A percentile compares a stretch with the other conserved stretches of the same genome.
phyloP scores from a whole-genome alignment of 805 yeast genomes.

The Ogataea degrootiae region DNA sequence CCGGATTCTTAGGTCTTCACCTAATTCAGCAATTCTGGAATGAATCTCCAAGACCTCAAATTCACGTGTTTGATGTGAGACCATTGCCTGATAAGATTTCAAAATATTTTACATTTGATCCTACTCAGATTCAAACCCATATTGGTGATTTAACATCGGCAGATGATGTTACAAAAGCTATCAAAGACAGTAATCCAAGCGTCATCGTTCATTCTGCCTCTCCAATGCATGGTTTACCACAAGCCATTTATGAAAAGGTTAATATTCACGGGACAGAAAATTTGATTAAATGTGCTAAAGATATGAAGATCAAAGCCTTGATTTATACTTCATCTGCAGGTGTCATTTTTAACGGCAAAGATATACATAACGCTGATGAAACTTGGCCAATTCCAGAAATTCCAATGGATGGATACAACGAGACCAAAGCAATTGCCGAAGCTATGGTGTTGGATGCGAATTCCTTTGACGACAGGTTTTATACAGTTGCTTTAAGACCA shows the following conservation, averaged over 20 bases:
- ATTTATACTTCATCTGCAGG: slow-evolving; percentile 98
- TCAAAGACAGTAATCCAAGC: slow-evolving; percentile 52
- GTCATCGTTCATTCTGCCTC: slow-evolving; percentile 95
- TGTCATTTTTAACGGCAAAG: slow-evolving; percentile 94
- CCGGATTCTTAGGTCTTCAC: slow-evolving; percentile 93
- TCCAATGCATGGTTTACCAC: slow-evolving; percentile 87
- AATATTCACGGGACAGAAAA: slow-evolving; percentile 86
- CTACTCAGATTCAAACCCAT: slow-evolving; percentile 51
- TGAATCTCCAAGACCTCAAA: slow-evolving; percentile 58
- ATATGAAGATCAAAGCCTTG: slow-evolving; percentile 50
- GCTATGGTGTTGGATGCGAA: slow-evolving; percentile 72
- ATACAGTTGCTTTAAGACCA: slow-evolving; percentile 87
- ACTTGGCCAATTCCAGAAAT: slow-evolving; percentile 85
- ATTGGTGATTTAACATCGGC: slow-evolving; percentile 82
- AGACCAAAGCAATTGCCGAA: slow-evolving; percentile 92
- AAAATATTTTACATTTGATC: slow-evolving; percentile 68
- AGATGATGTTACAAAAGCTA: slow-evolving; percentile 62
- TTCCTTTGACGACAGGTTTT: slow-evolving; percentile 46
- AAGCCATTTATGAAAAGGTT: slow-evolving; percentile 79
- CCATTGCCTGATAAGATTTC: slow-evolving; percentile 75
- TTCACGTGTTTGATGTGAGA: slow-evolving; percentile 88
- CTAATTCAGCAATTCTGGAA: slow-evolving; percentile 78
- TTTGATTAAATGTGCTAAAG: slow-evolving; percentile 59
- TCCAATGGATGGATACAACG: slow-evolving; percentile 96
- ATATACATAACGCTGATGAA: slow-evolving; percentile 88